Conservation (phyloP, 331 rosid genomes). For the Pyrus hybrid region DNA sequence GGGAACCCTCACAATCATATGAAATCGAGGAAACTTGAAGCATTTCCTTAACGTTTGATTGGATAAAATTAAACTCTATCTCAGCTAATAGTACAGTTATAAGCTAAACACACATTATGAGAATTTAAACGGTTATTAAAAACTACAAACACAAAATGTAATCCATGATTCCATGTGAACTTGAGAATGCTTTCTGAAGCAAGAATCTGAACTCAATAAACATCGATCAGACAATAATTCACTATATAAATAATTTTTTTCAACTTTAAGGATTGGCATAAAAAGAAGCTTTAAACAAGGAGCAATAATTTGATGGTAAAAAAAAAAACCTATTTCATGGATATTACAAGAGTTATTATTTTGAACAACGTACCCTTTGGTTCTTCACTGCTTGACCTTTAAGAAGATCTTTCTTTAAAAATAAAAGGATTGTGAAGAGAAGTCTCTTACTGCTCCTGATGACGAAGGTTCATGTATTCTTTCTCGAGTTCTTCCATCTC, state of each 20-base stretch:
- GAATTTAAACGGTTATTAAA: no score
- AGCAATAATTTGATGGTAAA: not conserved
- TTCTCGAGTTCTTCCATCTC: no score
- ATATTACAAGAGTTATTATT: not conserved
- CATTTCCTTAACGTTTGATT: no score
- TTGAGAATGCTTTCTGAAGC: slow-evolving; percentile 75
- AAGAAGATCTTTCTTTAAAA: slow-evolving; percentile 67
- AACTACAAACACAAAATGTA: no score
- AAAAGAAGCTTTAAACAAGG: not conserved
- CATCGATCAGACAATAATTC: not conserved
- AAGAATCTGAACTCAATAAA: slow-evolving; percentile 60
- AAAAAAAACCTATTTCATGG: not conserved
- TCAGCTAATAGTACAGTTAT: no score
- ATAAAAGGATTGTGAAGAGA: no score
- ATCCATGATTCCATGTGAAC: slow-evolving; percentile 31
- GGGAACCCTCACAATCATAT: no score
- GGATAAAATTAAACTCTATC: no score
- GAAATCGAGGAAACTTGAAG: no score
- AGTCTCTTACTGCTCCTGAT: no score
- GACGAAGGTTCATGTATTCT: no score
- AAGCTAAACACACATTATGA: no score
- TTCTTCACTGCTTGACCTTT: slow-evolving; percentile 79
- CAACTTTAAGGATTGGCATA: not conserved
- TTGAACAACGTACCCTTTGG: slow-evolving; percentile 54
- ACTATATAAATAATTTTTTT: not conserved